phyloP scores from a whole-genome alignment of 1,284 basidiomycete genomes.

The Puccinia triticina region DNA sequence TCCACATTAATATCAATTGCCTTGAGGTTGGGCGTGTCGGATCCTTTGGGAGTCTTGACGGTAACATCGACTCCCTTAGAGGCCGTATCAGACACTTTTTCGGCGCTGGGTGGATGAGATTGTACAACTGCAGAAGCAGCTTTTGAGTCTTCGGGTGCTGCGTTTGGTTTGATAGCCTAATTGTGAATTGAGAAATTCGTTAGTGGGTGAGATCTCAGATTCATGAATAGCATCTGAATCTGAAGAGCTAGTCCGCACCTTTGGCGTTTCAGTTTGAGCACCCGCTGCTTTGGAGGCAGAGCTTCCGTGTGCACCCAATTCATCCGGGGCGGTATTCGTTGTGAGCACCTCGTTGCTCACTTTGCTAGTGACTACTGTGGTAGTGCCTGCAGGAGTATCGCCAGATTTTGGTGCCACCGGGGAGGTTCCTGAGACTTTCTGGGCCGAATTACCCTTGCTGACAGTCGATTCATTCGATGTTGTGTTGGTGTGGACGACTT shows the following conservation, averaged over 20 bases:
- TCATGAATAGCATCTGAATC: neutral
- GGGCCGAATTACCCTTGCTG: neutral
- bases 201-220: neutral
- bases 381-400: neutral
- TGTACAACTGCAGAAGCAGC: neutral
- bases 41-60: neutral
- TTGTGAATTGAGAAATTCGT: neutral
- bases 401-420: neutral
- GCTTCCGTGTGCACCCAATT: neutral
- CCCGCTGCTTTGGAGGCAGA: neutral
- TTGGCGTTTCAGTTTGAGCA: neutral
- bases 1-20: neutral
- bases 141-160: neutral
- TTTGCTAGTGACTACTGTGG: slow-evolving; percentile 16
- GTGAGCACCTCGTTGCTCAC: slow-evolving; percentile 13
- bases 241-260: neutral
- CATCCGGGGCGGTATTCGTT: neutral
- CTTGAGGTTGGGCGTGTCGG: neutral
- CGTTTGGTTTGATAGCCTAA: neutral
- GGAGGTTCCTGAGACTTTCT: neutral
- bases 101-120: neutral
- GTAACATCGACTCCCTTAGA: slow-evolving; percentile 3
- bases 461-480: neutral
- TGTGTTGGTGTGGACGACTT: slow-evolving; percentile 16
- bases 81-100: slow-evolving; percentile 1